Base-by-base conservation (phyloP, 75 land plant genomes). In the Adiantum capillusveneris region DNA sequence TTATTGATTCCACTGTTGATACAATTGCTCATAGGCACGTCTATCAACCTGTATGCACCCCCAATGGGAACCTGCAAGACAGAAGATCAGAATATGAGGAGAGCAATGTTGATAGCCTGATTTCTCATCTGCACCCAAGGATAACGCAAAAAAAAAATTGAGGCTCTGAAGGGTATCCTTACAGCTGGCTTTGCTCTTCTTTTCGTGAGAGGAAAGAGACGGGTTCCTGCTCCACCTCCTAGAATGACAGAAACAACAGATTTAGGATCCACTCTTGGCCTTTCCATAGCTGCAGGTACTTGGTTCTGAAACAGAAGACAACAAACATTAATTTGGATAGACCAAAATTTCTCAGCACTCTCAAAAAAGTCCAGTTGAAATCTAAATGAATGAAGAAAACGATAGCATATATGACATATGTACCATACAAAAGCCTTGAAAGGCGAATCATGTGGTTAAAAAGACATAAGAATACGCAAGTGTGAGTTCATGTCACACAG, bases 1-100 rank as follows among this genome's bases (percentile, higher is more conserved):
- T 87, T 87, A 71, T 79, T 84, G 57, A 87, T 81, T 28, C 96
- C 96, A 65, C 96, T 90, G 73, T 86, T 90, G 28, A 91, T 91
- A 71, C 97, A 91, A 69, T 91, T 91, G 82, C 96, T 90, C 93
- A 90, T 90, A 6, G 96, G 96, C 36, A 90, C 96, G 67, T 90
- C 96, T 34, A 90, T 90, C 39, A 90, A 67, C 48, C 96, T 68
- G 56, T 90, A 90, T 25, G 82, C 81, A 9, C 96, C 96, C 46
- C 85, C 96, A 49, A 90, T 84, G 3, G 96, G 96, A 12, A 90
- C 96, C 96, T 90, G 30, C 18, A 26, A 31, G 46, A 60, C 20
- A 46, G 14, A 20, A 6, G 21, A 46, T 6, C 49, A 34, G 14
- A 17, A 17, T 17, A 6, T 46, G 21, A 6, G 49, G 49, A 46